Evolutionary conservation across 2,329 filamentous ascomycete genomes (phyloP).

Genomic region (Trichoderma cornu-damae): DNA sequence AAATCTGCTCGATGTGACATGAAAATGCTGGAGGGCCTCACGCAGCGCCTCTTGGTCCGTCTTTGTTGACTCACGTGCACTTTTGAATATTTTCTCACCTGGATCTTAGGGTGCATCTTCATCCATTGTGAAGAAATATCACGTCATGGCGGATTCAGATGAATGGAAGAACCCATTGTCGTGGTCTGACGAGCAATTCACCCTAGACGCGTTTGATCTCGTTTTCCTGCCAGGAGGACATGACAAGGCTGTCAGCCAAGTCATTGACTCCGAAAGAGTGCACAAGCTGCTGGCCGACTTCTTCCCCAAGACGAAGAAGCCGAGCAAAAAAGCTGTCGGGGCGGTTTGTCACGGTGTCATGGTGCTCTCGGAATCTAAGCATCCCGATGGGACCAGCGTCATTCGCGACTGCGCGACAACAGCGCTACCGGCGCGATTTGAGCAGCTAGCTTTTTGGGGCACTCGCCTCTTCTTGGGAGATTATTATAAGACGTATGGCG

Average conservation of each 20-base stretch:
- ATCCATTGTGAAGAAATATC: conserved; percentile 39
- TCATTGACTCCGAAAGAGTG: conserved; percentile 44
- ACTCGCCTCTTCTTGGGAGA: conserved; percentile 47
- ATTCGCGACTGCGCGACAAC: conserved; percentile 45
- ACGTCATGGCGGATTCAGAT: conserved; percentile 38
- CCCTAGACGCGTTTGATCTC: conserved; percentile 42
- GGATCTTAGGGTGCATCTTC: conserved; percentile 39
- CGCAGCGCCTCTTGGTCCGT: conserved; percentile 45
- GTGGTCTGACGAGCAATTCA: conserved; percentile 43
- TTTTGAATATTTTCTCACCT: not conserved
- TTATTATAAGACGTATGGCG: conserved; percentile 54
- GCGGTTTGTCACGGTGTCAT: conserved; percentile 52
- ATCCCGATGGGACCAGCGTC: conserved; percentile 40
- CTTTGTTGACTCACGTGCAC: not conserved
- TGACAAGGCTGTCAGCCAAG: conserved; percentile 46
- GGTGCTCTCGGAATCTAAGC: conserved; percentile 42
- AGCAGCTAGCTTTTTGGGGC: conserved; percentile 45
- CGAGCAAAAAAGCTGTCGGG: conserved; percentile 40
- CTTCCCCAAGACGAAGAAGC: conserved; percentile 44
- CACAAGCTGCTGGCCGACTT: conserved; percentile 42
- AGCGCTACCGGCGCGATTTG: conserved; percentile 44
- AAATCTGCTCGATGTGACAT: conserved; percentile 44
- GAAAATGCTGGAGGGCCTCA: conserved; percentile 45
- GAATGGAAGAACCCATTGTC: conserved; percentile 41
- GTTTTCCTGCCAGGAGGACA: conserved; percentile 50